Evolutionary conservation across 2,329 filamentous ascomycete genomes (phyloP).

Genomic region (Cordyceps cateniannulata): DNA sequence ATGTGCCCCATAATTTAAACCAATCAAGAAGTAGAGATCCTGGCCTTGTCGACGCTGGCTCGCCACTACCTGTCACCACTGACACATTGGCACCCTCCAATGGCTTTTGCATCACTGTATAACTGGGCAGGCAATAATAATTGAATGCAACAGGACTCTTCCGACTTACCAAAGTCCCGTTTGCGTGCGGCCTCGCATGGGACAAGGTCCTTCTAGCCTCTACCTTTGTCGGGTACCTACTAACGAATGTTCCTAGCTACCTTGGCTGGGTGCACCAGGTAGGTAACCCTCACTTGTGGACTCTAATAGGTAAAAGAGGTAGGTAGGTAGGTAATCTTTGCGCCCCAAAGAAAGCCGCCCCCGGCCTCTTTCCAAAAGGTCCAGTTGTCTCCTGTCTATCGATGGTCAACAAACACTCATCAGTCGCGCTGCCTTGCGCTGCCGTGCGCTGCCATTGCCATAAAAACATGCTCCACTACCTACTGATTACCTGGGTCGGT

Average conservation of each 20-base stretch:
- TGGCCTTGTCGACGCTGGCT: conserved; percentile 1
- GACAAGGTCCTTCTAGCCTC: too few relatives aligned
- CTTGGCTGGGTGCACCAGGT: not conserved
- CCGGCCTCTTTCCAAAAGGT: not conserved
- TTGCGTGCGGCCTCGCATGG: not conserved
- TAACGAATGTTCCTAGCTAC: not conserved
- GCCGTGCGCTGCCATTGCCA: not conserved
- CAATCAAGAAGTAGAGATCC: not conserved
- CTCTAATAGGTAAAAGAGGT: too few relatives aligned
- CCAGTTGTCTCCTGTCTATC: not conserved
- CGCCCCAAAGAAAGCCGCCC: not conserved
- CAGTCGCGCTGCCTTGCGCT: too few relatives aligned
- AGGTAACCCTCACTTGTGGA: not conserved
- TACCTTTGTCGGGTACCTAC: too few relatives aligned
- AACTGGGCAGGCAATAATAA: not conserved
- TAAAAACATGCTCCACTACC: not conserved
- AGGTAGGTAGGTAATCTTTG: too few relatives aligned
- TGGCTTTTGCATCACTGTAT: not conserved
- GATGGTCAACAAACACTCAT: too few relatives aligned
- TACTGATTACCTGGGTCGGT: not conserved
- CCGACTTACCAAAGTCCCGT: not conserved
- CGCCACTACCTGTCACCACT: conserved; percentile 5
- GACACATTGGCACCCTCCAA: not conserved
- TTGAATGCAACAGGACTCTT: not conserved
- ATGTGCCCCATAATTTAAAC: not conserved